Evolutionary conservation across 2,329 filamentous ascomycete species (phyloP), one percentile per base, ranked within the genome.

Genomic region (Ceratocystis variospora): DNA sequence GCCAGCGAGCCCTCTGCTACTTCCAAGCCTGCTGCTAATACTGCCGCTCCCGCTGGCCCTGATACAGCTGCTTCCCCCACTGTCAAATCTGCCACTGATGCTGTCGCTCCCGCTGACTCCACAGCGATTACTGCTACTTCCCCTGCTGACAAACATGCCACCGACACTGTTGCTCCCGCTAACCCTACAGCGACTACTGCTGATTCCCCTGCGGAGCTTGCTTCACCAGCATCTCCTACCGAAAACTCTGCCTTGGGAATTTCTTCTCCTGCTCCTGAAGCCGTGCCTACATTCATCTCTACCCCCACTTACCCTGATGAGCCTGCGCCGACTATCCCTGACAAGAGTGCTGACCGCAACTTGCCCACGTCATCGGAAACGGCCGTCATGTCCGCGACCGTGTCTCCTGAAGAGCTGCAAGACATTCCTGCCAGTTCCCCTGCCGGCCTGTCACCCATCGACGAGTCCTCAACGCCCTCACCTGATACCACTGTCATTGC

Each of bases 391-490:
- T 55, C 59, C 17, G n/a, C 66, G 15, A 66, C 59, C 22, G 61
- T 66, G 17, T 55, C 59, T 46, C 63, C 59, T 8, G 61, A 61
- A 7, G 63, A 68, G 7, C 61, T 64, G 7, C 19, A n/a, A 17
- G 48, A 53, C 10, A 63, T 66, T 25, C 63, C 66, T n/a, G 50
- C 50, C 44, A 31, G 19, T 15, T 50, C 19, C 12, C 31, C 25
- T 8, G 15, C 64, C 15, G 55, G 57, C 25, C 55, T 65, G 5
- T 65, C 55, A 5, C 53, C 63, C n/a, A 65, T 65, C n/a, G 61
- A 44, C 63, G 63, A 65, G 45, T 61, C 45, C 28, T 55, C 64
- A 4, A 62, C 57, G 45, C 57, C 62, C 7, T 22, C 28, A 31
- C 55, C 55, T 33, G 55, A 33, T 19, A 59, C 31, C 17, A 59